Percentiles rank a stretch among this genome's conserved stretches.
These are phyloP conservation scores for Blastosporella zonata DNA, from an alignment of 1,284 basidiomycete genomes.

Conservation along the genomic window DNA sequence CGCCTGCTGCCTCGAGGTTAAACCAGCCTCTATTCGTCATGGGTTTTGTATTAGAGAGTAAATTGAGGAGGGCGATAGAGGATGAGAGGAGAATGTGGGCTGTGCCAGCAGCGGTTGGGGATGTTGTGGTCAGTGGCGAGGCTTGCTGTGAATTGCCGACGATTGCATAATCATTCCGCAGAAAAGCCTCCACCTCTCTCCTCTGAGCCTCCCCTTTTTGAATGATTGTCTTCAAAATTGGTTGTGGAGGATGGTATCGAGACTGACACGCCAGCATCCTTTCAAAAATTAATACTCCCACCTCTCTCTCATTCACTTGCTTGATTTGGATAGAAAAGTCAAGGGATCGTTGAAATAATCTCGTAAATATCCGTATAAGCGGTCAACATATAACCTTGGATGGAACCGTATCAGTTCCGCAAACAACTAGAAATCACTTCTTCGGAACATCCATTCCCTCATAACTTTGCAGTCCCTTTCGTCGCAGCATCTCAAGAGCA, in stretches of 20 bases:
- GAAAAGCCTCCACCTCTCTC: background rate
- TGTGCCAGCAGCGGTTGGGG: constrained; percentile 18
- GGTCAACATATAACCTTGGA: background rate
- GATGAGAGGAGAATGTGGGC: constrained; percentile 4
- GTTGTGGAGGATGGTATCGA: too few species aligned
- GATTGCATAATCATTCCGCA: constrained; percentile 16
- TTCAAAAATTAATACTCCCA: too few species aligned
- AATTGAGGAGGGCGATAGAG: background rate
- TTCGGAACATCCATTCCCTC: constrained; percentile 20
- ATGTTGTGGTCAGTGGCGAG: background rate
- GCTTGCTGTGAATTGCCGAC: background rate
- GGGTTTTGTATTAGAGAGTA: background rate
- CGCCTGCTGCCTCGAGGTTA: constrained; percentile 64
- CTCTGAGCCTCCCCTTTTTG: too few species aligned
- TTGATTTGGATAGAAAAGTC: too few species aligned
- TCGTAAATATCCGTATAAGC: too few species aligned
- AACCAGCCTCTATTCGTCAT: constrained; percentile 60
- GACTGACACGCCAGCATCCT: too few species aligned
- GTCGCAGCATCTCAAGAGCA: constrained; percentile 67
- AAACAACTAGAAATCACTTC: constrained; percentile 11
- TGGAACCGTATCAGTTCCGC: too few species aligned
- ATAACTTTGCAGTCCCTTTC: constrained; percentile 42
- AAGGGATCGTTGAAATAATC: too few species aligned
- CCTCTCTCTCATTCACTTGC: too few species aligned
- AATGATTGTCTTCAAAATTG: too few species aligned